Conservation (phyloP, 306 rosid genomes). For the Cicer yamashitae region DNA sequence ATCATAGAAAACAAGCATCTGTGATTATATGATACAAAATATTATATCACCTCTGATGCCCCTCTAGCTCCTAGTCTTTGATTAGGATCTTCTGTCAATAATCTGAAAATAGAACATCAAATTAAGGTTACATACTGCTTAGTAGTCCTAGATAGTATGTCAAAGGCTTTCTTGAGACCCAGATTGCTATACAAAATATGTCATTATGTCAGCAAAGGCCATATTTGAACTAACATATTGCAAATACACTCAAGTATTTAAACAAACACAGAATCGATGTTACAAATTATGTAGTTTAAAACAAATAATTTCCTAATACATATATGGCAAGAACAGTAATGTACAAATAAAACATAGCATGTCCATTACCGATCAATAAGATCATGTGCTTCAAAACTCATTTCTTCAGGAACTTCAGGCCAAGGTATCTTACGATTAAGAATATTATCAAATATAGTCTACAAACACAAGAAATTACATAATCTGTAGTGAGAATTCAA, state of each 20-base stretch:
- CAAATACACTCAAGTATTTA: neutral
- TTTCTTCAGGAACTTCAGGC: slow-evolving; percentile 85
- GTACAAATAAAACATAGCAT: slow-evolving; percentile 34
- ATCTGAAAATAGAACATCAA: slow-evolving; percentile 56
- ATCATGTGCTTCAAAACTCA: slow-evolving; percentile 91
- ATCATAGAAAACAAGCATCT: slow-evolving; percentile 33
- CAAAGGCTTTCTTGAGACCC: neutral
- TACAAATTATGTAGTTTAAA: slow-evolving; percentile 16
- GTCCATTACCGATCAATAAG: slow-evolving; percentile 81
- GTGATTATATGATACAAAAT: slow-evolving; percentile 41
- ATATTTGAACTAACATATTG: slow-evolving; percentile 19
- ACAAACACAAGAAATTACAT: slow-evolving; percentile 40
- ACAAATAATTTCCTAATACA: slow-evolving; percentile 30
- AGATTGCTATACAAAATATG: slow-evolving; percentile 24
- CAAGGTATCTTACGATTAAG: slow-evolving; percentile 94
- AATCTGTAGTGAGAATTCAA: slow-evolving; percentile 35
- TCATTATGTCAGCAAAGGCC: slow-evolving; percentile 23
- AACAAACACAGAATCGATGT: slow-evolving; percentile 4
- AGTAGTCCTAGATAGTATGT: neutral
- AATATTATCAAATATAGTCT: slow-evolving; percentile 96
- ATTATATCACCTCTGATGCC: slow-evolving; percentile 80
- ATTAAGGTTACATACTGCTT: slow-evolving; percentile 3
- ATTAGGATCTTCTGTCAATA: slow-evolving; percentile 93
- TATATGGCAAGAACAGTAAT: slow-evolving; percentile 28
- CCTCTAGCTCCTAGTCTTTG: slow-evolving; percentile 97